Evolutionary conservation across 257 asterid species (phyloP), one percentile per base, ranked within the genome.

Genomic region (Nicotiana attenuata): DNA sequence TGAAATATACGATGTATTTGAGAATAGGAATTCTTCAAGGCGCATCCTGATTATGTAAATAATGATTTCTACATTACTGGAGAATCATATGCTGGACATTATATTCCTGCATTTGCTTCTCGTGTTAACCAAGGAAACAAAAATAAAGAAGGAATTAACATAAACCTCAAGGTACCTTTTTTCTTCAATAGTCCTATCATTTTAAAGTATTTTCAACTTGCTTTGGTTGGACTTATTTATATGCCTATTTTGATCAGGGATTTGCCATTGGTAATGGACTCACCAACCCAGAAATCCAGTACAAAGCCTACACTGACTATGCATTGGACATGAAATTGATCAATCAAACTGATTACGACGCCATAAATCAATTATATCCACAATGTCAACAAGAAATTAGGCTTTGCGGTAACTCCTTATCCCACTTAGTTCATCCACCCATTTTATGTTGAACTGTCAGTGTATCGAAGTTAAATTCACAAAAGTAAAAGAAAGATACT

Each of bases 21-120:
- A 81, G 31, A 69, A 53, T 50, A 88, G 91, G 92, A 85, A 5
- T 88, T 89, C 53, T 88, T 89, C 80, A 60, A 76, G 53, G 83
- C 66, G 82, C 91, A 88, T 78, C 92, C 92, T 24, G 84, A 85
- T 35, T 85, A 80, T 82, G 89, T 65, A 53, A 81, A 83, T 17
- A 89, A 90, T 35, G 90, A 90, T 52, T 89, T 90, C 78, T 87
- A 83, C 80, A 85, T 89, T 26, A 89, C 90, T 5, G 94, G 94
- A 55, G 92, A 89, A 89, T 90, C 94, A 68, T 90, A 90, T 77
- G 93, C 92, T 7, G 92, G 93, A 8, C 87, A 90, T 77, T 90
- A 89, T 10, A 83, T 90, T 76, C 93, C 93, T 19, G 92, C 90
- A 73, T 88, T 90, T 79, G 92, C 90, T 47, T 59, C 88, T 67